Base-by-base conservation (phyloP, 2,329 filamentous ascomycete species). In the Cyphellophora attinorum region DNA sequence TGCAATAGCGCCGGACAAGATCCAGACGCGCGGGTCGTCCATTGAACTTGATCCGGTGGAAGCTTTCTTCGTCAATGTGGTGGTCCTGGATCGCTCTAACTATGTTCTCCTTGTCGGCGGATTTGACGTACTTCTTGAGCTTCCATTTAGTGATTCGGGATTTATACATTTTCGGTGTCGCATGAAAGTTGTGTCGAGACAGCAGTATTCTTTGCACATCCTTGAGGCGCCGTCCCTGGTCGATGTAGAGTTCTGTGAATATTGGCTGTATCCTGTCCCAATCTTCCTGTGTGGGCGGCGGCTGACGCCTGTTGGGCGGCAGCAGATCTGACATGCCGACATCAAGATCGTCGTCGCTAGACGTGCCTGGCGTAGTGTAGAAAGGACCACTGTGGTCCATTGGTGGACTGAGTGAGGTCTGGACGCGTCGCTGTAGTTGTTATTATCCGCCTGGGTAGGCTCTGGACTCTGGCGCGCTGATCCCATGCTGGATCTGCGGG, bases 91-190 rank as follows among this genome's bases (percentile, higher is more conserved):
- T 31, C 12, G 19, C 15, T 27, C n/a, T n/a, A 27, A 15, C 21
- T 5, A 34, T 34, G 11, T 12, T n/a, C 19, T 34, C 31, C 14
- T 34, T 34, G 12, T 34, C 31, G 14, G 11, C 17, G 11, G 18
- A 19, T 17, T 32, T 37, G 12, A 33, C 21, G 21, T 37, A 32
- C 21, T 37, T 37, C 6, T 19, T 13, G 29, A 37, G 34, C 11
- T 17, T 17, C 34, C 34, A 37, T 14, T 14, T 11, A 16, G n/a
- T 37, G 18, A 37, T 37, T 15, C 34, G 30, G 12, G 15, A 27
- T 27, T 37, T 37, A 19, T 32, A 37, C 19, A 33, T 33, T 16
- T 33, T 32, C 10, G 14, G 30, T 27, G 33, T 35, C 15, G 33
- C 27, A 11, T 17, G 15, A 16, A 35, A 35, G 16, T 30, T 11